phyloP scores from a whole-genome alignment of 1,139 yeast genomes.

The Maudiozyma humilis region DNA sequence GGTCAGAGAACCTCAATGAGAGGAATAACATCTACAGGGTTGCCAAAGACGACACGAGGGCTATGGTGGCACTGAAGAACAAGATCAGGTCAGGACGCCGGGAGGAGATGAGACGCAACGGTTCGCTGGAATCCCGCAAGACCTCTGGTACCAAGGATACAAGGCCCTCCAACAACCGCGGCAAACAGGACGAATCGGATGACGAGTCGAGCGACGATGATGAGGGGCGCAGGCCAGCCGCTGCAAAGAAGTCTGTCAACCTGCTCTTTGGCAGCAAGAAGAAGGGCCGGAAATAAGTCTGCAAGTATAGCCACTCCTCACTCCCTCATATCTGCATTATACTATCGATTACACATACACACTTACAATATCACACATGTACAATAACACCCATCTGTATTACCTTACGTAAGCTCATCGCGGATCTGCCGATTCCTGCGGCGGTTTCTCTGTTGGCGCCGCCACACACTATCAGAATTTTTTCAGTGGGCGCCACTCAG shows the following conservation, averaged over 20 bases:
- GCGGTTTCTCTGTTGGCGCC: not conserved
- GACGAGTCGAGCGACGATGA: constrained; percentile 14
- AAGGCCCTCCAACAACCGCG: not conserved
- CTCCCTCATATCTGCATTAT: no score
- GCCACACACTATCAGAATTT: no score
- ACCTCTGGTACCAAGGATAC: not conserved
- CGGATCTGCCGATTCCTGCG: not conserved
- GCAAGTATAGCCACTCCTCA: no score
- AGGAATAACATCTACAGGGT: constrained; percentile 22
- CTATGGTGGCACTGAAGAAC: constrained; percentile 30
- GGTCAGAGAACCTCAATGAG: constrained; percentile 10
- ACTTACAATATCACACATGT: not conserved
- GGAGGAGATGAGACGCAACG: constrained; percentile 9
- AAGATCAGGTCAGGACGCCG: constrained; percentile 25
- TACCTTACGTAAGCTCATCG: constrained; percentile 5
- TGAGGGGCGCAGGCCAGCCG: constrained; percentile 10
- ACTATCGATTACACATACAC: not conserved
- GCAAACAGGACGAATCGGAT: not conserved
- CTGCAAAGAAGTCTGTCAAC: constrained; percentile 18
- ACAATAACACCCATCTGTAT: not conserved
- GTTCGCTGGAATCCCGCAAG: not conserved
- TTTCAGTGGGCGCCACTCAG: not conserved
- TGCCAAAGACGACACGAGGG: constrained; percentile 29
- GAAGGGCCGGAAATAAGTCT: constrained; percentile 3
- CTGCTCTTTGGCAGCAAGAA: constrained; percentile 18